Base-by-base conservation (phyloP, 441 rosid genomes). In the Gossypium laxum region DNA sequence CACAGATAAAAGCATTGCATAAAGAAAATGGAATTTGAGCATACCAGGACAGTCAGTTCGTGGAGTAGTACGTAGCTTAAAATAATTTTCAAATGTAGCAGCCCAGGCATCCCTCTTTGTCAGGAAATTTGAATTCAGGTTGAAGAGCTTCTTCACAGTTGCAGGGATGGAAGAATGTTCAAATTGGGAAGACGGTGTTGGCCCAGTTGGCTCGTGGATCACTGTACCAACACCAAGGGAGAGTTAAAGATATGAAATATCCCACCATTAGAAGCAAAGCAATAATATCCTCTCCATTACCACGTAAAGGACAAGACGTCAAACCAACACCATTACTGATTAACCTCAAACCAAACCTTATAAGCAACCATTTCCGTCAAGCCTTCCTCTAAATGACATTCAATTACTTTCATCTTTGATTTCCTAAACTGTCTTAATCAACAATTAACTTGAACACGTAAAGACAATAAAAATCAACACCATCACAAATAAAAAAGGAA, bases 71-170 rank as follows among this genome's bases (percentile, higher is more conserved):
- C 97, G 97, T 38, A 89, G 75, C 66, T 58, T 18, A 65, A 93
- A 86, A 81, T 83, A 85, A 19, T 77, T 82, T 75, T 91, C 98
- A 5, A 93, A 93, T 26, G 87, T 93, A 69, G 93, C 96, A 72
- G 98, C 98, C 97, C 97, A 93, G 1, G 97, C 97, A 80, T 93
- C 98, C 78, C 98, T 88, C 84, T 91, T 93, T 0, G 97, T 89
- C 63, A 93, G 71, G 82, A 93, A 93, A 80, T 88, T 87, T 0
- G 96, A 91, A 0, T 87, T 86, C 1, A 93, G 85, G 78, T 89
- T 88, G 76, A 93, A 93, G 75, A 88, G 92, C 77, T 82, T 85
- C 86, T 86, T 88, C 12, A 88, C 92, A 0, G 92, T 88, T 56
- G 90, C 92, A 0, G 92, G 87, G 73, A 88, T 79, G 45, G 92